Evolutionary conservation across 2,329 filamentous ascomycete species (phyloP).

Genomic region (Kalaharituber pfeilii): DNA sequence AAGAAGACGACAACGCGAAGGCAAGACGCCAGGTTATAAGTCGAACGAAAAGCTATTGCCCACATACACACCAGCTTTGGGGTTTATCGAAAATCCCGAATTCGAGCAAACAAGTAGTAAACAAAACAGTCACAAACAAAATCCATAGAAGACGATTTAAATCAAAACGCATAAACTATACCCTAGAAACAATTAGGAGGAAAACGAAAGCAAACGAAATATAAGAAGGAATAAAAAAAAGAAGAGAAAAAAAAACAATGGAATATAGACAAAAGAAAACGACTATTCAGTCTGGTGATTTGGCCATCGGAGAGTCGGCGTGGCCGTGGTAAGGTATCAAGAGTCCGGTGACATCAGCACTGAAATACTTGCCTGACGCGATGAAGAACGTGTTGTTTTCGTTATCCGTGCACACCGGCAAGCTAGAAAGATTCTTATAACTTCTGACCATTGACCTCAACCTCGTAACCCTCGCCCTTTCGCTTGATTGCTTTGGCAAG

Average conservation of each 20-base stretch:
- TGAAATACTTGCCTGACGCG: background rate
- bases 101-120: background rate
- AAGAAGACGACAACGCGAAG: background rate
- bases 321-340: constrained; percentile 4
- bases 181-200: background rate
- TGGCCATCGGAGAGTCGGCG: constrained; percentile 15
- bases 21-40: too few species aligned
- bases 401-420: constrained; percentile 6
- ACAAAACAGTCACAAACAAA: background rate
- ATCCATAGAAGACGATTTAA: background rate
- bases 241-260: constrained; percentile 8
- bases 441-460: constrained; percentile 66
- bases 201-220: constrained; percentile 5
- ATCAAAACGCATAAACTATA: background rate
- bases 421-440: constrained; percentile 32
- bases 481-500: constrained; percentile 70
- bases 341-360: background rate
- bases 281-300: constrained; percentile 21
- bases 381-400: background rate
- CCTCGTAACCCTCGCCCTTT: constrained; percentile 67
- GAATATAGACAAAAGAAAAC: constrained; percentile 15
- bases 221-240: constrained; percentile 6
- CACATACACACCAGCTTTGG: background rate
- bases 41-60: too few species aligned
- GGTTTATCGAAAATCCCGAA: background rate